Base-by-base conservation (phyloP, 495 filamentous ascomycete species). In the Hamigera avellanea region DNA sequence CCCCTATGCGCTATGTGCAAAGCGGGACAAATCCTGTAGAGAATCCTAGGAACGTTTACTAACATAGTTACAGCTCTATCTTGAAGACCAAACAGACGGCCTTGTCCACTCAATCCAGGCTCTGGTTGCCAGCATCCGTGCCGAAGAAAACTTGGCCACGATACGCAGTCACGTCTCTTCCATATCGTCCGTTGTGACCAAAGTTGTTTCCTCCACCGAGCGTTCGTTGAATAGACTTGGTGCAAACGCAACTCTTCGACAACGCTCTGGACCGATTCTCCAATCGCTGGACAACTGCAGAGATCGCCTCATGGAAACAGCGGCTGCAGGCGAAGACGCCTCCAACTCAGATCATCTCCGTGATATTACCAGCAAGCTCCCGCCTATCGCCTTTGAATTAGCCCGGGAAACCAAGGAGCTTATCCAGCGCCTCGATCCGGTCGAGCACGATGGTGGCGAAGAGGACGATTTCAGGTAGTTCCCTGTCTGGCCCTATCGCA, bases 341-440 rank as follows among this genome's bases (percentile, higher is more conserved):
- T 64, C 63, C 7, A 63, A 61, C 14, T 56, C 71, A 15, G 56
- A 57, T 25, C 64, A 72, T 37, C 70, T 75, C 61, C 75, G 72
- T 31, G 75, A 71, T 48, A 78, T 78, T 61, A 80, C 72, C 32
- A 77, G 78, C 51, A 79, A 70, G 32, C 62, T 87, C 30, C 82
- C 86, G 13, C 85, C 85, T 7, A 75, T 93, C 43, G 86, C 86
- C 13, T 93, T 93, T 56, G 83, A 86, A 61, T 80, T 91, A 49
- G 86, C 83, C 2, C 68, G 82, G 27, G 79, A 83, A 56, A 86
- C 81, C 39, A 93, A 86, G 50, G 81, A 85, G 50, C 62, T 86
- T 34, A 76, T 67, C n/a, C 56, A 64, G 25, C 57, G 56, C 19
- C 48, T 70, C 18, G 59, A 64, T 32, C 44, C 53, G 8, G 50